These are phyloP conservation scores for Calonectria honghensis DNA, from an alignment of 2,329 filamentous ascomycete species.

Conservation along the genomic window DNA sequence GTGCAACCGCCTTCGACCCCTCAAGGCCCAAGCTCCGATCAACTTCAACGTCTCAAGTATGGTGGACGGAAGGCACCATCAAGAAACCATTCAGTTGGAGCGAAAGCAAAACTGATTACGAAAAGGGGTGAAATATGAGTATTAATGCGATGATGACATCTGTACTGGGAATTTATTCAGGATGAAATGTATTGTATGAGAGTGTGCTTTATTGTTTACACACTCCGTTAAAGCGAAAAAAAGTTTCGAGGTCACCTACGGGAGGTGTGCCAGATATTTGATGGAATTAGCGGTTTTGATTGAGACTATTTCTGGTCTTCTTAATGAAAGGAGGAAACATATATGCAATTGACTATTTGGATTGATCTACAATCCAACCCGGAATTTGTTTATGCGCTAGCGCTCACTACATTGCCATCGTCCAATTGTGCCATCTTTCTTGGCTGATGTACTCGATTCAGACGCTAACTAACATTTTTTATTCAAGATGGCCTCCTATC, in stretches of 20 bases:
- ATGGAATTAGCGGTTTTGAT: neutral
- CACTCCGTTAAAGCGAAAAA: neutral
- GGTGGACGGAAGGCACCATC: neutral
- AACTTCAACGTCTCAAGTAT: neutral
- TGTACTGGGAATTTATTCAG: neutral
- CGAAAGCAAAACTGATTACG: neutral
- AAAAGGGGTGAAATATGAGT: neutral
- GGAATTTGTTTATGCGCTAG: neutral
- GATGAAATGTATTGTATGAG: neutral
- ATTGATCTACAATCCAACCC: neutral
- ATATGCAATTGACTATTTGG: neutral
- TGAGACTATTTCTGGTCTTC: neutral
- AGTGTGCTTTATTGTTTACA: neutral
- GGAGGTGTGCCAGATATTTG: neutral
- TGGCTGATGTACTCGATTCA: neutral
- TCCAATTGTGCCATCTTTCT: neutral
- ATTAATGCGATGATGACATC: neutral
- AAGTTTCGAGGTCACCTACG: neutral
- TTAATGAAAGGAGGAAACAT: neutral
- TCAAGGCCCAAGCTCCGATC: neutral
- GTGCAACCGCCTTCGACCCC: neutral
- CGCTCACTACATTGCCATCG: neutral
- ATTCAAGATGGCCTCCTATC: neutral
- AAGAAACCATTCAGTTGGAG: neutral
- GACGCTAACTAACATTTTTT: neutral